Evolutionary conservation across 129 eudicot genomes (phyloP).

Genomic region (Pseudognaphalium luteoalbum): DNA sequence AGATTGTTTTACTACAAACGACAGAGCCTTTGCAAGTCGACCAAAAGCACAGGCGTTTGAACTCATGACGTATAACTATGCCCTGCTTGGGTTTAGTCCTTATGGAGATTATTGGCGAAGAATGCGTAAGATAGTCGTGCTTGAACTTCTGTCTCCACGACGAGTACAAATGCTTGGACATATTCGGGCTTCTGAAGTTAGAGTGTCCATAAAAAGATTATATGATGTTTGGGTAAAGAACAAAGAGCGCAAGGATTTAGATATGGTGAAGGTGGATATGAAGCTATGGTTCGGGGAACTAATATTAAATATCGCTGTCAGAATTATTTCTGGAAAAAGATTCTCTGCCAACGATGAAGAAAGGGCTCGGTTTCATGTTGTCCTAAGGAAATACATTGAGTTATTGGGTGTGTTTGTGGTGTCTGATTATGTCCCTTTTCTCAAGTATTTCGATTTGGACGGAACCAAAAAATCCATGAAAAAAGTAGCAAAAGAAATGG

Average conservation of each 20-base stretch:
- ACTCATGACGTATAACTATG: constrained; percentile 30
- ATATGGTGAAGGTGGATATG: constrained; percentile 29
- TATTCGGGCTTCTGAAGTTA: constrained; percentile 30
- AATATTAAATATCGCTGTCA: background rate
- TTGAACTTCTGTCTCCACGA: constrained; percentile 24
- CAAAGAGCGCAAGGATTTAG: background rate
- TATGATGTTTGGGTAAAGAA: constrained; percentile 21
- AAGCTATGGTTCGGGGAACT: constrained; percentile 23
- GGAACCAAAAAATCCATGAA: constrained; percentile 39
- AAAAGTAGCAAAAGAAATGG: constrained; percentile 29
- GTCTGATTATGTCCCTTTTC: constrained; percentile 36
- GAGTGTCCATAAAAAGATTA: constrained; percentile 13
- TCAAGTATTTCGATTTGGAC: constrained; percentile 30
- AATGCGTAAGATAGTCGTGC: constrained; percentile 16
- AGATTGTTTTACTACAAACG: constrained; percentile 29
- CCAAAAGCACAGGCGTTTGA: constrained; percentile 21
- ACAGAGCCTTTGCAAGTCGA: constrained; percentile 22
- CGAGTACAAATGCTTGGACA: constrained; percentile 21
- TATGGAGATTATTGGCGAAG: constrained; percentile 35
- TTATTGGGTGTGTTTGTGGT: constrained; percentile 34
- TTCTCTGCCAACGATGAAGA: constrained; percentile 4
- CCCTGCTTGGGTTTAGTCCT: constrained; percentile 23
- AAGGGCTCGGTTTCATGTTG: background rate
- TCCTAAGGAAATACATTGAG: constrained; percentile 17
- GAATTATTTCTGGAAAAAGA: constrained; percentile 25